Evolutionary conservation across 805 yeast species (phyloP), one percentile per base, ranked within the genome.

Genomic region (Starmerella scarabaei): DNA sequence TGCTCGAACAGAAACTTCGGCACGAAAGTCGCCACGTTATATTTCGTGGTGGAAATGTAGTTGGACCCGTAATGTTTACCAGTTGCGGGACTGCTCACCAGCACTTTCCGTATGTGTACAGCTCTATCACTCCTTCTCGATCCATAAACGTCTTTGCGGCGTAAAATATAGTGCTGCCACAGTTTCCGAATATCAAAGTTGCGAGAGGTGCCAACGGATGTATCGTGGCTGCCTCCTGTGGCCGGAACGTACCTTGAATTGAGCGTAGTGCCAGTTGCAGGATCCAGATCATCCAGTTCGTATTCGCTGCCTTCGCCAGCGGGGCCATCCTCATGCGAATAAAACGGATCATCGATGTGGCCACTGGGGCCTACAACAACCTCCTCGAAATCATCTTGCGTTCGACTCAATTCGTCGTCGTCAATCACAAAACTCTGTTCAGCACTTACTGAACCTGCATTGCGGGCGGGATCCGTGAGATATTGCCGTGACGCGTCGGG

Each of bases 1-100:
- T 91, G 98, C 64, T 91, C 98, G 53, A 85, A 84, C 48, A 91
- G 62, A 56, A 91, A 91, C 61, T 93, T 93, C 18, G 98, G 98
- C 36, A 91, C 48, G 53, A 91, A 91, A 0, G 98, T 93, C 19
- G 91, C 93, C 43, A 76, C 61, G 57, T 91, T 93, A 65, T 93
- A 91, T 58, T 91, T 91, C 11, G 98, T 86, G 4, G 99, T 93
- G 21, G 93, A 80, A 48, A 91, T 78, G 57, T 86, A 86, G 60
- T 91, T 91, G 43, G 72, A 88, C 3, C 76, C 68, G 41, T 40
- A 42, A 44, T 65, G 67, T 2, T 71, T 60, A 7, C 60, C 51
- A 53, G 82, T 82, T 8, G 73, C 67, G 29, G 66, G 66, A 54
- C 80, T 77, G 64, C 82, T 81, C 36, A 86, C 56, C 51, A 71